Evolutionary conservation across 805 yeast genomes (phyloP), one percentile per base, ranked within the genome.

Genomic region (Yamadazyma ubonensis): DNA sequence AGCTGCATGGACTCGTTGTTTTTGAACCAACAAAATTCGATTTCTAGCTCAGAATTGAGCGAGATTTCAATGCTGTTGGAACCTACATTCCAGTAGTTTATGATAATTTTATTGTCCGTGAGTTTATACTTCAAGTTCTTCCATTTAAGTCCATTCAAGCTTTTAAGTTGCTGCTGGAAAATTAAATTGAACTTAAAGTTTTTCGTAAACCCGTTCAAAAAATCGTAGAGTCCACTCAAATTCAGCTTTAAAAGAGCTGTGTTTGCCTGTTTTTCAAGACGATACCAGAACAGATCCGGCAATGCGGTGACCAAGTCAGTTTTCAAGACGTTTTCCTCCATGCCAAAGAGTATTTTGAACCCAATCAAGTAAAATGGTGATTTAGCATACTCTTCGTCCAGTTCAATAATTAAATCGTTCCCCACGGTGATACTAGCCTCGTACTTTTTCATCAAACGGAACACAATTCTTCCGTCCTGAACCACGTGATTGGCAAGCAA

Each of bases 311-410:
- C 48, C 8, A 52, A 42, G 16, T 57, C 53, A 33, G 53, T 55
- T 12, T 63, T 63, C 29, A 64, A 49, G 8, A 54, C 42, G 2
- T 61, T 59, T 34, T 63, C 70, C 44, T 63, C 63, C 19, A 73
- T 66, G 7, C 75, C 71, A 51, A 84, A 82, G 16, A 75, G 64
- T 41, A 89, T 75, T 40, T 78, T 72, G 59, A 89, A 83, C 56
- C 86, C 91, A 15, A 91, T 84, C 44, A 88, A 71, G 54, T 81
- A 86, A 51, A 85, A 82, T 11, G 88, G 88, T 0, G 88, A 76
- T 31, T 57, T 55, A 16, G 38, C 42, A 47, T 65, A 65, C 27
- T 75, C 74, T 3, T 67, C 69, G 2, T 70, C 67, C 17, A 80
- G 79, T 5, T 81, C 81, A 15, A 63, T 50, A 8, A 68, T 58